phyloP scores from a whole-genome alignment of 352 stramenopile genomes.

The Saprolegnia diclina region DNA sequence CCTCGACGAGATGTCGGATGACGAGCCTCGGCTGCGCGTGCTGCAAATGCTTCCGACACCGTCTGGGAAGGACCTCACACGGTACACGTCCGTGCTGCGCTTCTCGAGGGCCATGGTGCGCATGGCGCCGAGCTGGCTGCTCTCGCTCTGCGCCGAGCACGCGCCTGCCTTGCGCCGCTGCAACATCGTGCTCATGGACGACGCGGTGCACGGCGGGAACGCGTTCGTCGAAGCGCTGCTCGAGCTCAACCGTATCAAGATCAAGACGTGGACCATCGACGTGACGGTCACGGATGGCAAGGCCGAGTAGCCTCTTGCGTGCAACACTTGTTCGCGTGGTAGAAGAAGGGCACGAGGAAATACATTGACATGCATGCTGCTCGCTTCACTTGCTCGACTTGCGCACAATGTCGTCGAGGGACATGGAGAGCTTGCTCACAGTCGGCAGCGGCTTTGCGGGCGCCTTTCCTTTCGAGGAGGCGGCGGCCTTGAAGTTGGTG shows the following conservation, averaged over 20 bases:
- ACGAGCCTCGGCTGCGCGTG: slow-evolving; percentile 8
- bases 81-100: not conserved
- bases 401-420: slow-evolving; percentile 25
- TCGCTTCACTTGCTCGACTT: slow-evolving; percentile 13
- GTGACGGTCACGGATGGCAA: not conserved
- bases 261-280: not conserved
- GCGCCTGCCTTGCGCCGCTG: not conserved
- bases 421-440: slow-evolving; percentile 22
- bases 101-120: slow-evolving; percentile 11
- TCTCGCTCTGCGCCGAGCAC: not conserved
- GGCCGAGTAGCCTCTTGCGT: no score
- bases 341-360: no score
- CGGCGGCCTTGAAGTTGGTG: not conserved
- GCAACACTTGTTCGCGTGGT: no score
- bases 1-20: not conserved
- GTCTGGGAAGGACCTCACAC: not conserved
- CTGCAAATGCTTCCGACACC: slow-evolving; percentile 21
- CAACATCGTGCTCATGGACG: slow-evolving; percentile 25
- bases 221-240: not conserved
- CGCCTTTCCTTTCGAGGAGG: not conserved
- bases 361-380: no score
- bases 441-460: slow-evolving; percentile 10
- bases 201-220: not conserved
- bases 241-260: slow-evolving; percentile 11
- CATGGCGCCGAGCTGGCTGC: not conserved